These are phyloP conservation scores for Wickerhamiella infanticola DNA, from an alignment of 1,139 yeast genomes.

Conservation along the genomic window DNA sequence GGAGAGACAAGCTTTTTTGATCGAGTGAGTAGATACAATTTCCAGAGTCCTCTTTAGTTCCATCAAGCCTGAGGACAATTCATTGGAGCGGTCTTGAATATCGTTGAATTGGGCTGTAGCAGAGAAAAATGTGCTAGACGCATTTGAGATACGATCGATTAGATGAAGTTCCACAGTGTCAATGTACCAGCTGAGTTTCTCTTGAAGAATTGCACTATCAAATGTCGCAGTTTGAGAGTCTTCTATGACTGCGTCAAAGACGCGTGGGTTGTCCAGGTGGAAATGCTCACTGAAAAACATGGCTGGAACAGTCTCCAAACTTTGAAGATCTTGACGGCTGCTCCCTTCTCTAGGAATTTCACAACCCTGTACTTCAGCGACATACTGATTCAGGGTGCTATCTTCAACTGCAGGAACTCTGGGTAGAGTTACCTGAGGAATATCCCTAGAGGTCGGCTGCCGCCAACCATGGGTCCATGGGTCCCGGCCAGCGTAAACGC, in stretches of 20 bases:
- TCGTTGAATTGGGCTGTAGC: slow-evolving; percentile 64
- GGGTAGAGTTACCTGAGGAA: slow-evolving; percentile 66
- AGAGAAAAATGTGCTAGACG: slow-evolving; percentile 70
- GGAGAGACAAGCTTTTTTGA: slow-evolving; percentile 38
- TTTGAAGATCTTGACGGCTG: slow-evolving; percentile 16
- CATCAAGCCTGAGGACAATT: slow-evolving; percentile 36
- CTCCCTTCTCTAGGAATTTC: slow-evolving; percentile 19
- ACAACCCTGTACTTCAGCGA: slow-evolving; percentile 33
- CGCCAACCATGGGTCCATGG: slow-evolving; percentile 29
- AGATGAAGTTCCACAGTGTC: slow-evolving; percentile 74
- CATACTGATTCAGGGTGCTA: slow-evolving; percentile 33
- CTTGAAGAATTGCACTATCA: slow-evolving; percentile 52
- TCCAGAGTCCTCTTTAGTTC: slow-evolving; percentile 26
- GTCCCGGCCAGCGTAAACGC: slow-evolving; percentile 15
- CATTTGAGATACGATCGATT: slow-evolving; percentile 67
- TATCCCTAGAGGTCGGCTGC: slow-evolving; percentile 67
- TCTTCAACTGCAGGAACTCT: slow-evolving; percentile 38
- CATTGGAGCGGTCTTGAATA: slow-evolving; percentile 42
- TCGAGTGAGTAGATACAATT: slow-evolving; percentile 34
- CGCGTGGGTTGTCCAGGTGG: slow-evolving; percentile 75
- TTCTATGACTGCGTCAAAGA: slow-evolving; percentile 46
- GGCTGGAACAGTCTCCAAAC: slow-evolving; percentile 37
- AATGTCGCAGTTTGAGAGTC: slow-evolving; percentile 17
- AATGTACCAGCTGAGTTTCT: slow-evolving; percentile 62
- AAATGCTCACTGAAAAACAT: slow-evolving; percentile 53